Evolutionary conservation across 139 green algal genomes (phyloP).

Genomic region (Chlorella sp.): DNA sequence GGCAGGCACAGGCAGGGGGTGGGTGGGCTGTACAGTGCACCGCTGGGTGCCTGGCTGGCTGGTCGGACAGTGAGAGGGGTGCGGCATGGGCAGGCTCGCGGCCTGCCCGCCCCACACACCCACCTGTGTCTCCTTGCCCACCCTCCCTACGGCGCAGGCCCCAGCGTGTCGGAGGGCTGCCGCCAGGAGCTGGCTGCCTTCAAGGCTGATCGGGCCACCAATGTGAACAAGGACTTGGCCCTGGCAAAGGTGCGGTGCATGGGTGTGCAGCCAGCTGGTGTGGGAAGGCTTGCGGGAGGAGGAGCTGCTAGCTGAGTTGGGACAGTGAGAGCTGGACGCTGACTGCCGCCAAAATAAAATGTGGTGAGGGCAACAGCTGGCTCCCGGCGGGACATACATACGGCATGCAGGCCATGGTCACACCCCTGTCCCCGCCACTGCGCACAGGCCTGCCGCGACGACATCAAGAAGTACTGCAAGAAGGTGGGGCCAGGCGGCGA

Average conservation of each 20-base stretch:
- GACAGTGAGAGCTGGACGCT: no score
- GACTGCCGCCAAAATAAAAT: no score
- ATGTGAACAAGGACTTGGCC: slow-evolving; percentile 86
- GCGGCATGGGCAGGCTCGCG: neutral
- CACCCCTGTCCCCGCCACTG: slow-evolving; percentile 25
- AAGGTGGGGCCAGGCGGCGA: slow-evolving; percentile 49
- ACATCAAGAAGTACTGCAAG: slow-evolving; percentile 69
- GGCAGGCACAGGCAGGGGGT: no score
- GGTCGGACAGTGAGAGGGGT: no score
- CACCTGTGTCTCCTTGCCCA: no score
- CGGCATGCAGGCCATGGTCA: neutral
- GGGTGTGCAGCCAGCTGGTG: no score
- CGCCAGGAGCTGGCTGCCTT: slow-evolving; percentile 67
- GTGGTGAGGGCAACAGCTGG: no score
- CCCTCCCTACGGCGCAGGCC: slow-evolving; percentile 37
- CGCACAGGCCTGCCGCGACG: slow-evolving; percentile 71
- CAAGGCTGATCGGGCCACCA: slow-evolving; percentile 72
- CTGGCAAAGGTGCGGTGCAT: slow-evolving; percentile 60
- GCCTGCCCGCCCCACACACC: neutral
- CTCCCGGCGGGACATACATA: no score
- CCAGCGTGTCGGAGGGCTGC: neutral
- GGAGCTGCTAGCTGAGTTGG: no score
- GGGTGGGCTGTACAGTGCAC: no score
- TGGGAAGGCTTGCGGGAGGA: no score
- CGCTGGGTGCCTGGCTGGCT: no score